These are phyloP conservation scores for grape (Vitis vinifera) DNA, from an alignment of 164 flowering plant species.

Conservation along the genomic window ASM3070453v1 NC_081810.1:9462501-9463000, in stretches of 20 bases:
- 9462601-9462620: background rate
- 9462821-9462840: conserved; percentile 41
- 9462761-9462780: conserved; percentile 39
- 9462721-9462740: too few species aligned
- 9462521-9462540: background rate
- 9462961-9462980: too few species aligned
- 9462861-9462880: conserved; percentile 56
- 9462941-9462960: too few species aligned
- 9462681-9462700: background rate
- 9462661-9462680: background rate
- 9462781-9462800: conserved; percentile 31
- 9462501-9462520: background rate
- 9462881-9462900: conserved; percentile 61
- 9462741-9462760: too few species aligned
- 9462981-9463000: too few species aligned
- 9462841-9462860: conserved; percentile 51
- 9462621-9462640: background rate
- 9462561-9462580: too few species aligned
- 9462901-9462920: background rate
- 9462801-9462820: conserved; percentile 53
- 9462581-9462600: background rate
- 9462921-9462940: too few species aligned
- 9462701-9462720: too few species aligned
- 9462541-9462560: too few species aligned
- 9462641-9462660: background rate